Percentiles rank a stretch among this genome's conserved stretches.
Evolutionary conservation across 345 rosid species (phyloP).

Genomic region (Eucalyptus erythrocorys): DNA sequence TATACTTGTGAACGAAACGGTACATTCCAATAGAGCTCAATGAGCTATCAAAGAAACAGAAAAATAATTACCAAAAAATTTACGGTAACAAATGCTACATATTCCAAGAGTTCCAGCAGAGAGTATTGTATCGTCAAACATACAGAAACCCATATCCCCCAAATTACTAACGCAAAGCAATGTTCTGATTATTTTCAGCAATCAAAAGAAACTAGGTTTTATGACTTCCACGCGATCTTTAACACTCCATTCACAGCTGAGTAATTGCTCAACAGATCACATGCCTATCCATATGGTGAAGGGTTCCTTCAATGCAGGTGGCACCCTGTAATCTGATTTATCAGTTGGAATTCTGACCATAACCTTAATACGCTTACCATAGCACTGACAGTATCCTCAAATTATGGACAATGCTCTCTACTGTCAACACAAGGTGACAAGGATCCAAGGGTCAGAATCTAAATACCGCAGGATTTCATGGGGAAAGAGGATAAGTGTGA

Average conservation of each 20-base stretch:
- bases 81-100: not conserved
- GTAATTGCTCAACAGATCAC: not conserved
- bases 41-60: not conserved
- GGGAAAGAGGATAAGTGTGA: not conserved
- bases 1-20: not conserved
- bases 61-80: not conserved
- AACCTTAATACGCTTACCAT: not conserved
- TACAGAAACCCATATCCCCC: not conserved
- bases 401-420: not conserved
- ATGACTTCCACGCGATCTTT: not conserved
- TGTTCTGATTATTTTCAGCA: not conserved
- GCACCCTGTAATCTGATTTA: not conserved
- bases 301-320: not conserved
- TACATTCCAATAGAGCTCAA: not conserved
- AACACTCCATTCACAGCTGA: not conserved
- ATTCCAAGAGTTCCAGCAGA: not conserved
- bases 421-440: not conserved
- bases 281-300: not conserved
- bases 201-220: not conserved
- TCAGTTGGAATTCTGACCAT: not conserved
- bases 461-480: not conserved
- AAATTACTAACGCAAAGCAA: not conserved
- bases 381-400: not conserved
- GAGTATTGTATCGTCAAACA: not conserved
- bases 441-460: not conserved